A percentile compares a stretch with the other conserved stretches of the same genome.
phyloP scores from a whole-genome alignment of 2,329 filamentous ascomycete species.

The Iodosphaeria phyllophila region DNA sequence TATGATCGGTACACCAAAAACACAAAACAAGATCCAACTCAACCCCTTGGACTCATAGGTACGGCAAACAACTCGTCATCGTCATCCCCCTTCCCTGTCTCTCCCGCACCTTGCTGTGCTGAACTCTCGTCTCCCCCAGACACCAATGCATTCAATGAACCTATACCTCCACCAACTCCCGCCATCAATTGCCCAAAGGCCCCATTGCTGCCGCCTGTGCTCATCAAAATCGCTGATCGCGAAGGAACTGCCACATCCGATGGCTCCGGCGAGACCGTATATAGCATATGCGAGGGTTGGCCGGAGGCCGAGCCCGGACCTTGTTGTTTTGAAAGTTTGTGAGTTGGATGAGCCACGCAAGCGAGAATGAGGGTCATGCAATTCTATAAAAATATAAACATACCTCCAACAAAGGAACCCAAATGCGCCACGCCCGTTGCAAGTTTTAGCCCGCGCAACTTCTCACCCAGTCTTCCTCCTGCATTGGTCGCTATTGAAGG shows the following conservation, averaged over 20 bases:
- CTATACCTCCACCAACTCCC: constrained; percentile 4
- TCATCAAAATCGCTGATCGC: constrained; percentile 1
- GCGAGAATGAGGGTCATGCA: no score
- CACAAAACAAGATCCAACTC: no score
- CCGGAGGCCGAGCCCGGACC: constrained; percentile 4
- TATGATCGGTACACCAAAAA: no score
- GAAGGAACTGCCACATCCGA: constrained; percentile 3
- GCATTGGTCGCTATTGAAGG: no score
- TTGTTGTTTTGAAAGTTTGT: no score
- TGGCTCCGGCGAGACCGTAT: constrained; percentile 3
- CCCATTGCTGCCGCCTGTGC: not conserved
- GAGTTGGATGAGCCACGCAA: no score
- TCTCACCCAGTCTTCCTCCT: constrained; percentile 56
- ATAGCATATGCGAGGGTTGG: constrained; percentile 3
- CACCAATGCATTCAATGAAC: constrained; percentile 22
- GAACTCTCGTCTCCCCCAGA: no score
- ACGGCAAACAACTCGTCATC: constrained; percentile 78
- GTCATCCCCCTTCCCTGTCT: constrained; percentile 24
- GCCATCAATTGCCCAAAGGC: not conserved
- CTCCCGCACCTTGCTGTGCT: constrained; percentile 12
- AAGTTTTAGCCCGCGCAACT: constrained; percentile 60
- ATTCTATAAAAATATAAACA: constrained; percentile 6
- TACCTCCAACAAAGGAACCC: constrained; percentile 32
- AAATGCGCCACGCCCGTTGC: constrained; percentile 54
- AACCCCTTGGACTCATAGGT: constrained; percentile 70